phyloP scores from a whole-genome alignment of 495 filamentous ascomycete species.

The Pyronema omphalodes region DNA sequence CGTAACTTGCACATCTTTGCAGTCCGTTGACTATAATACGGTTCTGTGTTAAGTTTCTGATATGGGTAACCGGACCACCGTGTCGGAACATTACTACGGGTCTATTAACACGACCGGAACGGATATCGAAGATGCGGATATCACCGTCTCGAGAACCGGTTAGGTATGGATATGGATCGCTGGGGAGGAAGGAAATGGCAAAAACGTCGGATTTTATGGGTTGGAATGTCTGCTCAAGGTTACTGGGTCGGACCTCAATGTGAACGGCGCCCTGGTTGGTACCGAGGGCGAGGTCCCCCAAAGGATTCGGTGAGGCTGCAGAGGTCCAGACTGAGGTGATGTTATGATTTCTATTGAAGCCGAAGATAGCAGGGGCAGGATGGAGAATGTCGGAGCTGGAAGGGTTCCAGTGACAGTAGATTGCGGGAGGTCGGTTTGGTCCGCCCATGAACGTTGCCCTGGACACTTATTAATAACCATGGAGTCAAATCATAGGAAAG shows the following conservation, averaged over 20 bases:
- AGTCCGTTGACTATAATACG: slow-evolving; percentile 15
- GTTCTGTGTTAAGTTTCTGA: slow-evolving; percentile 6
- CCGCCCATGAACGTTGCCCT: slow-evolving; percentile 19
- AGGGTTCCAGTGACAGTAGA: neutral
- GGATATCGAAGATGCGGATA: slow-evolving; percentile 20
- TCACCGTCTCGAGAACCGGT: slow-evolving; percentile 18
- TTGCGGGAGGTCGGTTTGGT: slow-evolving; percentile 1
- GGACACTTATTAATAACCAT: neutral
- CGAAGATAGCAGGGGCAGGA: neutral
- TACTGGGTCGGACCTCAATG: slow-evolving; percentile 8
- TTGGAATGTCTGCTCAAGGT: slow-evolving; percentile 7
- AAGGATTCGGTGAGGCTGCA: neutral
- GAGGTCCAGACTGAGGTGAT: slow-evolving; percentile 15
- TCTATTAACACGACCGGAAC: neutral
- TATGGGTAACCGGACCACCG: slow-evolving; percentile 14
- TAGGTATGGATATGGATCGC: slow-evolving; percentile 7
- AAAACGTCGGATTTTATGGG: slow-evolving; percentile 18
- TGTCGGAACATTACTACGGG: slow-evolving; percentile 10
- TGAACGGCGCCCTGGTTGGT: slow-evolving; percentile 5
- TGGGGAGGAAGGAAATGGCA: slow-evolving; percentile 7
- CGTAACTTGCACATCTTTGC: slow-evolving; percentile 14
- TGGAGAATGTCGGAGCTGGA: neutral
- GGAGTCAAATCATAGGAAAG: no score
- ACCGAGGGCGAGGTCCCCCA: slow-evolving; percentile 8
- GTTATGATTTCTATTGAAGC: slow-evolving; percentile 6